phyloP scores from a whole-genome alignment of 305 asterid genomes.

The Fraxinus floribunda region DNA sequence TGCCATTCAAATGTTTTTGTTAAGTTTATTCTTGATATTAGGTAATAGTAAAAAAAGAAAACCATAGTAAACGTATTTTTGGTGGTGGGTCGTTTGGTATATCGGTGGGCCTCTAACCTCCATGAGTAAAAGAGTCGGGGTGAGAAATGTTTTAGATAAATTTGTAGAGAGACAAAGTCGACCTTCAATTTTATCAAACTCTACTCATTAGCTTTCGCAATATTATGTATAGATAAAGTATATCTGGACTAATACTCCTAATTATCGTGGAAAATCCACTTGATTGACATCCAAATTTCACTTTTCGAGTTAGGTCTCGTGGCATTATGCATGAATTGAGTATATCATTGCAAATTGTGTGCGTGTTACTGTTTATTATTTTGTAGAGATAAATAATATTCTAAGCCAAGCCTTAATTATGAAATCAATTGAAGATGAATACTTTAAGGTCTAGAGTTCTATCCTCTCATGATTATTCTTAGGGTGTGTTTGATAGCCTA shows the following conservation, averaged over 20 bases:
- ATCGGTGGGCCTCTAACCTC: not conserved
- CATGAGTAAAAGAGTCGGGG: not conserved
- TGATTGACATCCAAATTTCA: not conserved
- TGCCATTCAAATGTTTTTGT: not conserved
- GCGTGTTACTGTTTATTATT: not conserved
- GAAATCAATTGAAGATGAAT: slow-evolving; percentile 27
- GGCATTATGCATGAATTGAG: not conserved
- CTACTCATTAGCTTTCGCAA: not conserved
- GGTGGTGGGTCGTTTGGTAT: not conserved
- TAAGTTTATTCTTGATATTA: not conserved
- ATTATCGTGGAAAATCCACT: not conserved
- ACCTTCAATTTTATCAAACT: not conserved
- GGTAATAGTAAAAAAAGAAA: not conserved
- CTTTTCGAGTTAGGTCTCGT: not conserved
- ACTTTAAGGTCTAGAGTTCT: slow-evolving; percentile 40
- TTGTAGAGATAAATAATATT: slow-evolving; percentile 5
- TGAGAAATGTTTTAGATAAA: not conserved
- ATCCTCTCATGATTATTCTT: slow-evolving; percentile 39
- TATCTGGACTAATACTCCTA: not conserved
- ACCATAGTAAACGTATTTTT: not conserved
- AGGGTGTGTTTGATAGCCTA: too few species aligned
- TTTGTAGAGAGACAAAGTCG: not conserved
- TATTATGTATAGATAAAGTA: not conserved
- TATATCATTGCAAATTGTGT: not conserved
- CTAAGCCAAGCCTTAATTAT: slow-evolving; percentile 31